These are phyloP conservation scores for Litchi chinensis DNA, from an alignment of 345 rosid species.

Conservation along the genomic window DNA sequence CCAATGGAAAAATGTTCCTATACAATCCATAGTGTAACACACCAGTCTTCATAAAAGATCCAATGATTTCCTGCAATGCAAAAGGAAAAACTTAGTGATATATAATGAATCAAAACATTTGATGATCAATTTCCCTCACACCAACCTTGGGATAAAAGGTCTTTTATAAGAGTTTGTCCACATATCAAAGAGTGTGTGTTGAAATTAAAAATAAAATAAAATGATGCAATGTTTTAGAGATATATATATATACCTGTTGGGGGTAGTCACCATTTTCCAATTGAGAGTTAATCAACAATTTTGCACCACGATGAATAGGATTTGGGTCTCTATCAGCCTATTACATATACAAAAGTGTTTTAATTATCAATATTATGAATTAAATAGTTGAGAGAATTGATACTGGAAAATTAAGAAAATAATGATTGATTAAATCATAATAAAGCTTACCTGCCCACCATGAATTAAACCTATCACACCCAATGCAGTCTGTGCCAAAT, in stretches of 20 bases:
- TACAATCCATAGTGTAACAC: background rate
- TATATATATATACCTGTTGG: slow-evolving; percentile 28
- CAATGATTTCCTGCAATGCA: background rate
- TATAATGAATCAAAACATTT: no score
- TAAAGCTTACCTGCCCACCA: slow-evolving; percentile 2
- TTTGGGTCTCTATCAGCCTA: slow-evolving; percentile 33
- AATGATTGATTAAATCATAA: background rate
- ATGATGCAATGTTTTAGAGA: no score
- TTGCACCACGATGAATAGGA: slow-evolving; percentile 44
- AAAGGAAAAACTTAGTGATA: background rate
- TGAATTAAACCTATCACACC: slow-evolving; percentile 12
- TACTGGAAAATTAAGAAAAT: background rate
- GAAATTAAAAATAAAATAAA: no score
- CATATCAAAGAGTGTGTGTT: no score
- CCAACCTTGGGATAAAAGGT: no score
- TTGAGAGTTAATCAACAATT: slow-evolving; percentile 46
- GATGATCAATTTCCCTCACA: no score
- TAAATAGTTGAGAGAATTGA: background rate
- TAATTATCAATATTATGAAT: background rate
- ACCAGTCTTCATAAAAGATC: background rate
- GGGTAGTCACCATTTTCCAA: slow-evolving; percentile 43
- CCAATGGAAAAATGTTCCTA: background rate
- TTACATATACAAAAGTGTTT: background rate
- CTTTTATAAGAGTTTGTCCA: no score
- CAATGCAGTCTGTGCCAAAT: slow-evolving; percentile 18